Evolutionary conservation across 768 basidiomycete species (phyloP).

Genomic region (Amanita muscaria): DNA sequence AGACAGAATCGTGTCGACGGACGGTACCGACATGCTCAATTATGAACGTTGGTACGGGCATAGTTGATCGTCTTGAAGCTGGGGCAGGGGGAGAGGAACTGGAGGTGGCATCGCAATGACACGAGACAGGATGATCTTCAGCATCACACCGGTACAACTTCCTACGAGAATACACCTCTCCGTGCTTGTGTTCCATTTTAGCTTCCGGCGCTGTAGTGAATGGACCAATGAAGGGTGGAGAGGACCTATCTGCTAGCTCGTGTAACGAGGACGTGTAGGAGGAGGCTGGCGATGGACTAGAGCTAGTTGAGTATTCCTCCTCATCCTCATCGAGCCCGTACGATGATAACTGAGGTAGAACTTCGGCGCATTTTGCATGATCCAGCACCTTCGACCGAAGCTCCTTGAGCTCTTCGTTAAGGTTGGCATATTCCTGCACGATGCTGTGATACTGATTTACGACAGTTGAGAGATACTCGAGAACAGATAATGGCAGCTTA

Average conservation of each 20-base stretch:
- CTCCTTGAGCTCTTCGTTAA: slow-evolving; percentile 20
- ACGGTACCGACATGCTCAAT: slow-evolving; percentile 1
- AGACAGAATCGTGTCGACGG: slow-evolving; percentile 5
- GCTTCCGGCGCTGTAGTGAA: slow-evolving; percentile 29
- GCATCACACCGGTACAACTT: slow-evolving; percentile 15
- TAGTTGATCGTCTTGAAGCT: slow-evolving; percentile 10
- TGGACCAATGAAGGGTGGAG: slow-evolving; percentile 20
- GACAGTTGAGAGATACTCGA: background rate
- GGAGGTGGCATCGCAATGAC: slow-evolving; percentile 10
- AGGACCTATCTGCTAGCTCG: slow-evolving; percentile 27
- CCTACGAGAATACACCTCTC: slow-evolving; percentile 6
- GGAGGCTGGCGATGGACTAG: slow-evolving; percentile 25
- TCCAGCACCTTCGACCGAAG: slow-evolving; percentile 12
- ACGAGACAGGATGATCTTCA: slow-evolving; percentile 16
- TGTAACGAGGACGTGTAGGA: slow-evolving; percentile 35
- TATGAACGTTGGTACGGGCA: slow-evolving; percentile 4
- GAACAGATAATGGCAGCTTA: slow-evolving; percentile 15
- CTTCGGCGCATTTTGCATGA: background rate
- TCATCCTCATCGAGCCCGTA: too few species aligned
- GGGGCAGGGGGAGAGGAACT: slow-evolving; percentile 5
- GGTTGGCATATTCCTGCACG: slow-evolving; percentile 21
- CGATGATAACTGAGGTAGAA: background rate
- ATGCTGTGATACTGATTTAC: slow-evolving; percentile 24
- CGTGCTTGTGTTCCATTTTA: slow-evolving; percentile 20
- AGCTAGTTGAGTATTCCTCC: background rate